Conservation (phyloP, 2,329 filamentous ascomycete species). For the Albophoma yamanashiensis region DNA sequence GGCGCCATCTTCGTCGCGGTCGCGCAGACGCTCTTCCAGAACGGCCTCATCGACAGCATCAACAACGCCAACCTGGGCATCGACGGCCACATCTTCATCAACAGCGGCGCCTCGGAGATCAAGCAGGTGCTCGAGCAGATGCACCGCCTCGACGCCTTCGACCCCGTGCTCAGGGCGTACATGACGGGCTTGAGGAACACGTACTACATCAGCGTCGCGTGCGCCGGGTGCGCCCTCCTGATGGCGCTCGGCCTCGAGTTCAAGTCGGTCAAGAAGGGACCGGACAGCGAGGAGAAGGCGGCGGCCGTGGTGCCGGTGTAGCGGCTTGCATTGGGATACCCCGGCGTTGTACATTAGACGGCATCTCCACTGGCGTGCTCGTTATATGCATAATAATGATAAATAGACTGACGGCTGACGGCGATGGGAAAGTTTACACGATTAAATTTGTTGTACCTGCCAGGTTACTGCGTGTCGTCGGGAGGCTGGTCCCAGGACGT, state of each 20-base stretch:
- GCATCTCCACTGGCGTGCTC: not conserved
- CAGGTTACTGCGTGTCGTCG: constrained; percentile 25
- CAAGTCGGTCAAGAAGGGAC: constrained; percentile 41
- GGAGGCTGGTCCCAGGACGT: constrained; percentile 29
- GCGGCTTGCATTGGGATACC: not conserved
- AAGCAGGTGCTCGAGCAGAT: constrained; percentile 29
- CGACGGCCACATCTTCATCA: constrained; percentile 36
- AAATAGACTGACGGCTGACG: not conserved
- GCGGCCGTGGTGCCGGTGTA: constrained; percentile 11
- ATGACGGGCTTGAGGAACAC: constrained; percentile 37
- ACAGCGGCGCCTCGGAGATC: constrained; percentile 41
- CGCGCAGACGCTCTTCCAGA: constrained; percentile 57
- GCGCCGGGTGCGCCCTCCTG: constrained; percentile 34
- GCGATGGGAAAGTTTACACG: not conserved
- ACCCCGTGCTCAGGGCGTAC: constrained; percentile 35
- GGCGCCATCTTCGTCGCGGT: constrained; percentile 56
- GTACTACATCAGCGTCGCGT: constrained; percentile 41
- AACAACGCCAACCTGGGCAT: constrained; percentile 30
- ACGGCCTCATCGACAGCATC: constrained; percentile 46
- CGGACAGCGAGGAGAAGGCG: constrained; percentile 15
- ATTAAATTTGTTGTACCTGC: not conserved
- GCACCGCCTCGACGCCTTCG: constrained; percentile 27
- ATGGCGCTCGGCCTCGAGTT: constrained; percentile 33
- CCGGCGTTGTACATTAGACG: not conserved
- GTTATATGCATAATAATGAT: not conserved